Base-by-base conservation (phyloP, 176 grass and related monocot genomes). In the Musa acuminata region DNA sequence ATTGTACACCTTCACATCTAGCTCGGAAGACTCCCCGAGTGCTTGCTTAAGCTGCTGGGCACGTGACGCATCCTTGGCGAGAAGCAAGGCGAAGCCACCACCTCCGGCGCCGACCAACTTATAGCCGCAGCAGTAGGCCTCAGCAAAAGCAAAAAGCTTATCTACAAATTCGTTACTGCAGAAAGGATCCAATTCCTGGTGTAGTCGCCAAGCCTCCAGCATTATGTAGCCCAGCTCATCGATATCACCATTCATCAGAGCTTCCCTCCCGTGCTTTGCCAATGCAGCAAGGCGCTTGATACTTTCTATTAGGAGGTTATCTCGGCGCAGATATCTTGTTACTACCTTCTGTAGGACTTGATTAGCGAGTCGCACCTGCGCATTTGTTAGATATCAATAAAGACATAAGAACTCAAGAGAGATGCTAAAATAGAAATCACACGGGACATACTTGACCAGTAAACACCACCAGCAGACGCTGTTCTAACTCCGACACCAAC, bases 341-440 rank as follows among this genome's bases (percentile, higher is more conserved):
- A 93, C 90, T 10, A 98, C 90, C 81, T 98, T 98, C 80, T 93
- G 90, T 29, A 93, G 80, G 65, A 98, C 94, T 79, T 83, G 82
- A 75, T 85, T 72, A 22, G 94, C 94, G 1, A 98, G 94, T 82
- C 94, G 84, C 71, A 91, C 90, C 90, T 98, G 72, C 27, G 63
- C 8, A 78, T 9, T 78, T 49, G 4, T 54, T 23, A 8, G 0
- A 53, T 60, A n/a, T 17, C 13, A 0, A 13, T 5, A 50, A 48
- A 51, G 14, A 48, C 35, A 11, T n/a, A 51, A 49, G 27, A 69
- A 69, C 11, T 63, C 60, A 65, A 65, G 23, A 50, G 51, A 11
- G 25, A 51, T 11, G 10, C 7, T 8, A 9, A 70, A 50, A 11
- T 22, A 57, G 19, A 74, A 11, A 24, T 19, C 27, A 73, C 19